Base-by-base conservation (phyloP, 2,329 filamentous ascomycete genomes). In the Clonostachys rhizophaga region DNA sequence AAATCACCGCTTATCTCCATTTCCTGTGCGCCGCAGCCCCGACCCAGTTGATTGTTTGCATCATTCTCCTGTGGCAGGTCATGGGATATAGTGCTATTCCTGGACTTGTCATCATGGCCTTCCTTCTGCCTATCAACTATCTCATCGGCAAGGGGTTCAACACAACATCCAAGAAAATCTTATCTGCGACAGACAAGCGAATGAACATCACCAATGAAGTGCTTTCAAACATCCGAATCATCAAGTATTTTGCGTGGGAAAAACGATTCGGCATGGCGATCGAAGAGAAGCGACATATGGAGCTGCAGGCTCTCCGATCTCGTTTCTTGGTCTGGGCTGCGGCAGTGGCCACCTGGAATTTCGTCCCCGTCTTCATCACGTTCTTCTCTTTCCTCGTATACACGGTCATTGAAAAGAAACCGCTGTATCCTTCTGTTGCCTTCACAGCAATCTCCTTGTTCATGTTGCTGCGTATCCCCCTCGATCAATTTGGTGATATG, bases 161-260 rank as follows among this genome's bases (percentile, higher is more conserved):
- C 55, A 79, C 78, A 45, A 89, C 90, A 3, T 94, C 96, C 62
- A 95, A 95, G 70, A 81, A 83, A 54, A 97, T 99, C 58, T 84
- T 97, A 71, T 82, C 87, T 45, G 91, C 91, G 17, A 99, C 94
- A 4, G 94, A 99, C 68, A 94, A 94, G 60, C 85, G 94, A 46
- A 97, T 99, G 52, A 89, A 96, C 61, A 87, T 91, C 5, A 99
- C 94, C 6, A 99, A 99, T 63, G 94, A 99, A 67, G 88, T 97
- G 8, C 74, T 99, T 30, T 91, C 95, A 61, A 99, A 97, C 58
- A 97, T 99, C 54, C 84, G 94, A 45, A 96, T 99, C 63, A 97
- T 99, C 79, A 99, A 99, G 64, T 99, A 94, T 67, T 99, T 99
- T 63, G 92, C 94, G 0, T 99, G 94, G 94, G 94, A 99, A 65